A percentile compares a stretch with the other conserved stretches of the same genome.
These are phyloP conservation scores for Babesia ovata DNA, from an alignment of 169 alveolate genomes.

Conservation along the genomic window DNA sequence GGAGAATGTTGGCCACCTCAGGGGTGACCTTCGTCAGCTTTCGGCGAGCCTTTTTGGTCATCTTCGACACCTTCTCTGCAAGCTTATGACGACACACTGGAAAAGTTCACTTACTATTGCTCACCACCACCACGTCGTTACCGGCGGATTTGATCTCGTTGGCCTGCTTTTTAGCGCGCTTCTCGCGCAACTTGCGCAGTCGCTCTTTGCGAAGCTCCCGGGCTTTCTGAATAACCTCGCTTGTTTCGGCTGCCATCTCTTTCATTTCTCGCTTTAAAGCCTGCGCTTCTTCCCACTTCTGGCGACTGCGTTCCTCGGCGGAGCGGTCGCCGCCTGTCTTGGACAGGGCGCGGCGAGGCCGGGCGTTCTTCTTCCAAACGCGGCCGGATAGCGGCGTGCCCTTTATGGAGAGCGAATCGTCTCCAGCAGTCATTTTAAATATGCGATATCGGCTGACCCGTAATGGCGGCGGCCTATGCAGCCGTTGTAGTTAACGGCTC, in stretches of 20 bases:
- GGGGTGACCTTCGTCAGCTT: constrained; percentile 65
- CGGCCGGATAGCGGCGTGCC: constrained; percentile 71
- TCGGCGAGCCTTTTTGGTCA: constrained; percentile 64
- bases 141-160: constrained; percentile 69
- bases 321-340: constrained; percentile 9
- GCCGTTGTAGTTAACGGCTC: no score
- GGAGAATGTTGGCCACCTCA: constrained; percentile 46
- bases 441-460: background rate
- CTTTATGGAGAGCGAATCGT: constrained; percentile 46
- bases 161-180: constrained; percentile 48
- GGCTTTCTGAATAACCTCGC: constrained; percentile 31
- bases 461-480: background rate
- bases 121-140: constrained; percentile 51
- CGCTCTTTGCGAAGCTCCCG: constrained; percentile 32
- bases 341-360: constrained; percentile 52
- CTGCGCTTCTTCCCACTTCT: constrained; percentile 60
- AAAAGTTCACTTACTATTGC: constrained; percentile 36
- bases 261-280: constrained; percentile 40
- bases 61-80: constrained; percentile 64
- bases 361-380: constrained; percentile 53
- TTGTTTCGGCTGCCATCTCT: constrained; percentile 48
- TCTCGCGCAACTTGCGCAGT: constrained; percentile 16
- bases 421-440: background rate
- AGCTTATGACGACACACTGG: background rate
- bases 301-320: constrained; percentile 42